Base-by-base conservation (phyloP, 2,329 filamentous ascomycete genomes). In the Fusarium bactridioides region DNA sequence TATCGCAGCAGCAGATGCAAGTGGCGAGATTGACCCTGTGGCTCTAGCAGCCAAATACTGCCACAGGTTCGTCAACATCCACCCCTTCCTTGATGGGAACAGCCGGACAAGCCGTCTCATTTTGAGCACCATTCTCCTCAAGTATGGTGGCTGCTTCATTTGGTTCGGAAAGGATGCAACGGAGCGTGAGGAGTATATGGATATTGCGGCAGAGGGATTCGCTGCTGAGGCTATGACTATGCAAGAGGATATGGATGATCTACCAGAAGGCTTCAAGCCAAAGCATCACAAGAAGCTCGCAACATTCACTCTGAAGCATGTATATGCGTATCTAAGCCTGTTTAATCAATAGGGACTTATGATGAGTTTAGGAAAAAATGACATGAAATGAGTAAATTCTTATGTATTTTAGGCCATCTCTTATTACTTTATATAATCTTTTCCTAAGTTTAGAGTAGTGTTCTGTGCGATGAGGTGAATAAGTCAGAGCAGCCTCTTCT, bases 81-180 rank as follows among this genome's bases (percentile, higher is more conserved):
- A 83, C 19, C 81, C 80, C 0, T 83, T 82, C 38, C 63, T 68
- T 2, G 80, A 82, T 27, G 81, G 80, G 0, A 83, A 83, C 23
- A 81, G 80, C 1, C 66, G 79, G 1, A 71, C 75, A 27, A 80
- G 77, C 21, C 75, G 80, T 2, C 71, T 83, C 1, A 64, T 82
- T 4, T 41, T 82, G 0, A 83, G 82, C 29, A 66, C 75, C 3
- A 41, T 82, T 1, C 71, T 82, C 1, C n/a, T 81, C 10, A 80
- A 79, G 29, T 81, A 66, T 15, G 25, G 54, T 0, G 47, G 35
- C 0, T 33, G 41, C 10, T 38, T 59, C 6, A 0, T 33, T 16
- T 33, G 31, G 31, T 16, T 33, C 31, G 31, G 56, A 7, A 35
- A 4, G n/a, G 11, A 51, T 15, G 1, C 0, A 15, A 4, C 0